Evolutionary conservation across 805 yeast species (phyloP).

Genomic region (Scheffersomyces spartinae): DNA sequence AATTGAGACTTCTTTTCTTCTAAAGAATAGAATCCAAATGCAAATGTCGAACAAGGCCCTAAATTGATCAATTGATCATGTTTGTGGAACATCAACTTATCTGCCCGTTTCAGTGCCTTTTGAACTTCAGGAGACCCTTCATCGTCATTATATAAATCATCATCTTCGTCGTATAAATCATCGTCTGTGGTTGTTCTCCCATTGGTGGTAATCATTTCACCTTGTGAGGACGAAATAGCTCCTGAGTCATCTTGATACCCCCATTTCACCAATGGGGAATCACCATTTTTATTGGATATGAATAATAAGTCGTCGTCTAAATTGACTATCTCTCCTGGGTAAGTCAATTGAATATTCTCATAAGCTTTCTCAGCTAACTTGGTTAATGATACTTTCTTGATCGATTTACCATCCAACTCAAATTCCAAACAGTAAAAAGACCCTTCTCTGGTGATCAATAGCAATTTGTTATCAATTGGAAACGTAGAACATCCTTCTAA

Average conservation of each 20-base stretch:
- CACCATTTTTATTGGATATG: constrained; percentile 49
- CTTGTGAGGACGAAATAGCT: constrained; percentile 1
- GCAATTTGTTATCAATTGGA: constrained; percentile 21
- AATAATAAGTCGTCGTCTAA: constrained; percentile 38
- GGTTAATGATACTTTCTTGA: no score
- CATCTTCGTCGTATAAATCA: constrained; percentile 36
- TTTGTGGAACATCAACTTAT: constrained; percentile 23
- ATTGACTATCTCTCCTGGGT: constrained; percentile 30
- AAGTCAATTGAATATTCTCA: constrained; percentile 22
- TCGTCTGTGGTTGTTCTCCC: not conserved
- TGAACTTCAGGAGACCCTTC: constrained; percentile 12
- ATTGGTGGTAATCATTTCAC: not conserved
- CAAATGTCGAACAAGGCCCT: constrained; percentile 66
- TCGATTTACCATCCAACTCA: constrained; percentile 31
- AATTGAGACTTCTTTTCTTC: constrained; percentile 48
- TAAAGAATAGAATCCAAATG: constrained; percentile 49
- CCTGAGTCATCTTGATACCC: constrained; percentile 10
- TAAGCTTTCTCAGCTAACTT: constrained; percentile 21
- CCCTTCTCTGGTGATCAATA: constrained; percentile 21
- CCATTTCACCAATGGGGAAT: constrained; percentile 41
- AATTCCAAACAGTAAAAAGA: constrained; percentile 23
- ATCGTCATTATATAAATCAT: constrained; percentile 25
- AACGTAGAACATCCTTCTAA: constrained; percentile 40
- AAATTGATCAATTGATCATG: constrained; percentile 47
- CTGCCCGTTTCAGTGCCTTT: constrained; percentile 7